Evolutionary conservation across 1,284 basidiomycete species (phyloP).

Genomic region (Microbotryomycetes sp.): DNA sequence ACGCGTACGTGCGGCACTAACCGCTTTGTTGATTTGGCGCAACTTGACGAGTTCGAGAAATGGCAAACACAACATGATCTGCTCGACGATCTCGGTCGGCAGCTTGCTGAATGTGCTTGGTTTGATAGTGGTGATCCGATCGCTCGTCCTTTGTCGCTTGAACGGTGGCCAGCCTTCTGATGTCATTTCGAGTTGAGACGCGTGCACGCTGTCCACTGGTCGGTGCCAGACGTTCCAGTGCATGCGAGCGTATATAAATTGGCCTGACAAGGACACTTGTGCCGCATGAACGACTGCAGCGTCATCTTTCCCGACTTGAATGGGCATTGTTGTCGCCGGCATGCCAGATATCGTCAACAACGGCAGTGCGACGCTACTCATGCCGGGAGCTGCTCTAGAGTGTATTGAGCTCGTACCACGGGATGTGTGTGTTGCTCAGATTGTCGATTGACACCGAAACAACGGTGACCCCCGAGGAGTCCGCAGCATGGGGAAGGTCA

Average conservation of each 20-base stretch:
- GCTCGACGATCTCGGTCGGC: not conserved
- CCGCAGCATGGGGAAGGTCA: too few species aligned
- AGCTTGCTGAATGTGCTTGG: not conserved
- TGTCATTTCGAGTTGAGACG: not conserved
- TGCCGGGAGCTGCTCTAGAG: too few species aligned
- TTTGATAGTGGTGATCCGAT: not conserved
- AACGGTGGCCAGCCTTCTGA: not conserved
- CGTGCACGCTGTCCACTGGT: too few species aligned
- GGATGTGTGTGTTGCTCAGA: too few species aligned
- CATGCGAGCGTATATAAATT: not conserved
- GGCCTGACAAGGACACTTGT: not conserved
- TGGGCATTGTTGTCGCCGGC: too few species aligned
- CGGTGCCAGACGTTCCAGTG: not conserved
- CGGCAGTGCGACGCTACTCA: too few species aligned
- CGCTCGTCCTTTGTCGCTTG: not conserved
- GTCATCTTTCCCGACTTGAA: too few species aligned
- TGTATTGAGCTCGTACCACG: too few species aligned
- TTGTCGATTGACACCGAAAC: too few species aligned
- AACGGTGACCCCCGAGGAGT: too few species aligned
- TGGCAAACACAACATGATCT: not conserved
- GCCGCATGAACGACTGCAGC: too few species aligned
- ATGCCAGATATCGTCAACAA: too few species aligned
- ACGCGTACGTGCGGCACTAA: not conserved
- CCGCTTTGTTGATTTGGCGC: not conserved
- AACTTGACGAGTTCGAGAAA: not conserved